Evolutionary conservation across 1,284 basidiomycete species (phyloP), one percentile per base, ranked within the genome.

Genomic region (Cryptococcus amylolentus): DNA sequence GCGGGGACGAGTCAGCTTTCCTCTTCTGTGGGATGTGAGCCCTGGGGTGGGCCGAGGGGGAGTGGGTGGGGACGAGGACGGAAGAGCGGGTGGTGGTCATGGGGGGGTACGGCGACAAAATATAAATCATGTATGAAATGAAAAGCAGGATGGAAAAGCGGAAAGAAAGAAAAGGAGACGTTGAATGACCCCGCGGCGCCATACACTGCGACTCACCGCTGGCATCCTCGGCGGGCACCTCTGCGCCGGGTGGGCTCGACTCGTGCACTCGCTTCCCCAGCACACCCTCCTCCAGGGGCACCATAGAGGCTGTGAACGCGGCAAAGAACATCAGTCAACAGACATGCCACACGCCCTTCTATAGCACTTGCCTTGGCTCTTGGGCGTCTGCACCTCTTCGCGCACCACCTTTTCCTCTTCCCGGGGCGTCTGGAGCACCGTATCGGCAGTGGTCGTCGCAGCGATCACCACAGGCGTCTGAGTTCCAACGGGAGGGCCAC

Each of bases 261-360:
- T 50, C 49, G 35, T 50, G 20, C 12, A 40, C 35, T 4, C 49
- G 26, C 37, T 50, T 50, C 16, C 49, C 49, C 31, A 50, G 38
- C 49, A 40, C 20, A 18, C 10, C 12, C 16, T 50, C 49, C 12
- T 40, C 38, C 38, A n/a, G 18, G 12, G 38, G 28, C 18, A 23
- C 38, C 20, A 23, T 40, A n/a, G 37, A 50, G 14, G 37, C 49
- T 50, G 37, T 9, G 8, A 14, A 26, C 42, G 20, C 38, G 13
- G 31, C 38, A 27, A 50, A 12, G 2, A 16, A 20, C 49, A 12
- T 23, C 13, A 18, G 38, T 18, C 49, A 20, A 38, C 38, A 20
- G 28, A 16, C 16, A 50, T 18, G 13, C 10, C n/a, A 13, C 5
- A 50, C 6, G 31, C 46, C 13, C 46, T 10, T 12, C 8, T 13